Evolutionary conservation across 768 basidiomycete genomes (phyloP).

Genomic region (Pleurotus ostreatus): DNA sequence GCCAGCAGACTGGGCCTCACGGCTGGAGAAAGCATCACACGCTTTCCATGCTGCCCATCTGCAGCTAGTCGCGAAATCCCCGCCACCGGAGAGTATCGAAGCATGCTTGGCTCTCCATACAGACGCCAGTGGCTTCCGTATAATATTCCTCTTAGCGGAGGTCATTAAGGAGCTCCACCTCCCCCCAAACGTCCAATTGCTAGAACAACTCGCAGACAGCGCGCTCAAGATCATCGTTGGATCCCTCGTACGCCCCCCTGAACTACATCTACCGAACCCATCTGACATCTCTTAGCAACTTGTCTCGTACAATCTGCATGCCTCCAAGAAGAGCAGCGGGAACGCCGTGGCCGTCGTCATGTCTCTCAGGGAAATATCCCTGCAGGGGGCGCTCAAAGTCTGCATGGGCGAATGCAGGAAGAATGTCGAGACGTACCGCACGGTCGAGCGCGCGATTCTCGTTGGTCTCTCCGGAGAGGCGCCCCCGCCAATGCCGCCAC

Average conservation of each 20-base stretch:
- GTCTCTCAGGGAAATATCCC: conserved; percentile 33
- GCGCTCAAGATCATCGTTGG: conserved; percentile 49
- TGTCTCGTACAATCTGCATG: conserved; percentile 47
- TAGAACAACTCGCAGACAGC: conserved; percentile 22
- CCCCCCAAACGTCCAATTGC: conserved; percentile 19
- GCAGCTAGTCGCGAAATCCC: conserved; percentile 21
- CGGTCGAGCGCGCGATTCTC: conserved; percentile 21
- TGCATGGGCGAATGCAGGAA: conserved; percentile 35
- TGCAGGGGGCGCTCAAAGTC: conserved; percentile 47
- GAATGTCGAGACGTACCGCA: conserved; percentile 30
- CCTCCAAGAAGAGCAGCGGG: conserved; percentile 27
- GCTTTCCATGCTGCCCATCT: conserved; percentile 32
- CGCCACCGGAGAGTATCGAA: conserved; percentile 35
- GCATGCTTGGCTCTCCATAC: conserved; percentile 43
- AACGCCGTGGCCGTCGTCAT: conserved; percentile 52
- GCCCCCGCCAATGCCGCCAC: conserved; percentile 8
- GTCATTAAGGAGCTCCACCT: conserved; percentile 43
- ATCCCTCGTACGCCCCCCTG: conserved; percentile 40
- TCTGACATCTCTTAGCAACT: conserved; percentile 42
- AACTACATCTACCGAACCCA: background rate
- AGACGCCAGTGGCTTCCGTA: conserved; percentile 42
- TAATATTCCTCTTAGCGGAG: conserved; percentile 51
- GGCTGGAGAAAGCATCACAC: conserved; percentile 31
- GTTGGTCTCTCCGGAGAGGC: background rate
- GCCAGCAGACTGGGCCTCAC: conserved; percentile 33